phyloP scores from a whole-genome alignment of 139 green algal genomes.

The Chlamydomonas eustigma region DNA sequence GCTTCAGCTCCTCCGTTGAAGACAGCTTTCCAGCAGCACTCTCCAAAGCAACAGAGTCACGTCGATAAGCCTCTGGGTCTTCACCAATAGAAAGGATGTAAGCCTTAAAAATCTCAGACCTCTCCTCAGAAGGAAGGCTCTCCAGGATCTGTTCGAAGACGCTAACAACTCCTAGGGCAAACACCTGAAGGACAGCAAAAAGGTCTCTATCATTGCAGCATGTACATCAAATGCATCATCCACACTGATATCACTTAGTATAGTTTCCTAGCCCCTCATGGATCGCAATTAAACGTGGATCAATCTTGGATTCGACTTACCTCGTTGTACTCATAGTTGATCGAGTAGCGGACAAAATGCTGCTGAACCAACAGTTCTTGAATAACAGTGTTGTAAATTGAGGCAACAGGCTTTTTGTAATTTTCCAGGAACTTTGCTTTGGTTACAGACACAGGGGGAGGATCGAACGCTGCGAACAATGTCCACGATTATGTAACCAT shows the following conservation, averaged over 20 bases:
- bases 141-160: constrained; percentile 90
- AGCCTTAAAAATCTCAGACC: constrained; percentile 61
- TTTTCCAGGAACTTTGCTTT: constrained; percentile 58
- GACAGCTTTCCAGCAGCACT: not conserved
- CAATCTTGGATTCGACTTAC: no score
- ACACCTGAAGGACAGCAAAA: no score
- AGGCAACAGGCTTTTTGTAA: constrained; percentile 65
- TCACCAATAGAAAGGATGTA: constrained; percentile 78
- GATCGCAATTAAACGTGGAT: no score
- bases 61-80: constrained; percentile 62
- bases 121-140: constrained; percentile 34
- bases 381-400: constrained; percentile 83
- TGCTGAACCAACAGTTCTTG: constrained; percentile 92
- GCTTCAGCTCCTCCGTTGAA: constrained; percentile 34
- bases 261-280: no score
- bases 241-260: no score
- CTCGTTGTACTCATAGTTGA: constrained; percentile 83
- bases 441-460: constrained; percentile 61
- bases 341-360: constrained; percentile 85
- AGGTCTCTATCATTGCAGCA: no score
- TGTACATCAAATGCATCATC: no score
- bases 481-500: no score
- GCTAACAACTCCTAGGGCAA: constrained; percentile 79
- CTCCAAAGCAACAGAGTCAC: constrained; percentile 64
- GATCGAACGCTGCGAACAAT: constrained; percentile 23